phyloP scores from a whole-genome alignment of 169 alveolate species.

The Plasmodium billcollinsi region DNA sequence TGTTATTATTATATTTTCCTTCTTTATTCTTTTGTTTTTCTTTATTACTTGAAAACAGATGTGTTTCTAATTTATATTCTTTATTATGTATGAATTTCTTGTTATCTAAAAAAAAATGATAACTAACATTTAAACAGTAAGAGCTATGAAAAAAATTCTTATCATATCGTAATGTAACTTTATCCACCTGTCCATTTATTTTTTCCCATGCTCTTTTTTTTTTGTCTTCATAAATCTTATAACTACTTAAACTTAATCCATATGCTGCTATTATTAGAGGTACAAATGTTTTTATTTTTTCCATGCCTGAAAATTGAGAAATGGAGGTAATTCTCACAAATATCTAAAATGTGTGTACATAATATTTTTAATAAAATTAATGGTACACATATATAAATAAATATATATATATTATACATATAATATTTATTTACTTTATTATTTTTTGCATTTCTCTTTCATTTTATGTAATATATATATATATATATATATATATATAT shows the following conservation, averaged over 20 bases:
- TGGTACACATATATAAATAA: background rate
- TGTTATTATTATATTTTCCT: too few relatives aligned
- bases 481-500: too few relatives aligned
- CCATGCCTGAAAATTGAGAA: conserved; percentile 11
- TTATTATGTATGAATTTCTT: conserved; percentile 37
- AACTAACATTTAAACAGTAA: conserved; percentile 27
- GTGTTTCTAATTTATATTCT: conserved; percentile 42
- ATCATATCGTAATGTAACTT: conserved; percentile 41
- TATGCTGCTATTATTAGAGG: conserved; percentile 63
- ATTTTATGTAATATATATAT: too few relatives aligned
- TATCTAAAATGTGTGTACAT: too few relatives aligned
- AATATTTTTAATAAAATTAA: background rate
- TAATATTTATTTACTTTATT: background rate
- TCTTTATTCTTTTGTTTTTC: background rate
- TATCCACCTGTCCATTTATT: conserved; percentile 45
- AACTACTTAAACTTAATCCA: conserved; percentile 57
- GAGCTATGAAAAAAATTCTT: conserved; percentile 27
- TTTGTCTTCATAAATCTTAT: conserved; percentile 34
- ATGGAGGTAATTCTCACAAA: too few relatives aligned
- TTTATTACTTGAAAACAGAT: background rate
- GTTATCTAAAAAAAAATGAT: conserved; percentile 48
- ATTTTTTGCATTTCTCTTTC: background rate
- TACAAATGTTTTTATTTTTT: conserved; percentile 19
- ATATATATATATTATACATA: background rate
- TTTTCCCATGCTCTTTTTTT: conserved; percentile 47